Percentiles rank a stretch among this genome's conserved stretches.
phyloP scores from a whole-genome alignment of 202 grass and related monocot species.

The Zoysia matrella region DNA sequence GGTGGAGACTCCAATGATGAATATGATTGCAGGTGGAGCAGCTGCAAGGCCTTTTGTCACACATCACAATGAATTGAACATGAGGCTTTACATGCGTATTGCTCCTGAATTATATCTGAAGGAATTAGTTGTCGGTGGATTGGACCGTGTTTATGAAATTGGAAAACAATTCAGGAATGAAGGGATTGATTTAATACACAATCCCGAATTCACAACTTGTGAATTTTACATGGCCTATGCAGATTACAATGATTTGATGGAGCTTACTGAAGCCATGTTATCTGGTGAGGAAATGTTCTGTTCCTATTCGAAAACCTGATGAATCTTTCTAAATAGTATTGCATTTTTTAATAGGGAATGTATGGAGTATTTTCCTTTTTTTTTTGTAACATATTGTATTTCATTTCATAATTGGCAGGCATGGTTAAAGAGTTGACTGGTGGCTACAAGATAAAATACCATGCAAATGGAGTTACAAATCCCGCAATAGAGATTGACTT shows the following conservation, averaged over 20 bases:
- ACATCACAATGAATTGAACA: too few species aligned
- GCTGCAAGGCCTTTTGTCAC: too few species aligned
- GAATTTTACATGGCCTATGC: slow-evolving; percentile 97
- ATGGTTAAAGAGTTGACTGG: slow-evolving; percentile 91
- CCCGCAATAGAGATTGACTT: slow-evolving; percentile 98
- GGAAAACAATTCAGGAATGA: slow-evolving; percentile 99
- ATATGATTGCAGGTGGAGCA: too few species aligned
- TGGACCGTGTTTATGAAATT: slow-evolving; percentile 99
- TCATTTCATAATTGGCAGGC: slow-evolving; percentile 51
- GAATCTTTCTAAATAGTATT: not conserved
- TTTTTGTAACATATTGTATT: not conserved
- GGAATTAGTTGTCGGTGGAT: slow-evolving; percentile 87
- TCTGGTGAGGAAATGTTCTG: not conserved
- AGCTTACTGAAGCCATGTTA: slow-evolving; percentile 56
- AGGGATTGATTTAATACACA: slow-evolving; percentile 99
- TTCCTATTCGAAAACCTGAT: not conserved
- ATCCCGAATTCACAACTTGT: slow-evolving; percentile 97
- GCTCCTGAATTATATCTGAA: slow-evolving; percentile 58
- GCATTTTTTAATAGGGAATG: not conserved
- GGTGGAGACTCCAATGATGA: too few species aligned
- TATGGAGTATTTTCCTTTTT: not conserved
- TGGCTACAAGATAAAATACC: slow-evolving; percentile 54
- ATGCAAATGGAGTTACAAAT: too few species aligned
- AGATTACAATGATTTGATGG: slow-evolving; percentile 87
- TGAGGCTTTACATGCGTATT: too few species aligned